A percentile compares a stretch with the other conserved stretches of the same genome.
Conservation (phyloP, 257 asterid genomes). For the Lithospermum erythrorhizon region DNA sequence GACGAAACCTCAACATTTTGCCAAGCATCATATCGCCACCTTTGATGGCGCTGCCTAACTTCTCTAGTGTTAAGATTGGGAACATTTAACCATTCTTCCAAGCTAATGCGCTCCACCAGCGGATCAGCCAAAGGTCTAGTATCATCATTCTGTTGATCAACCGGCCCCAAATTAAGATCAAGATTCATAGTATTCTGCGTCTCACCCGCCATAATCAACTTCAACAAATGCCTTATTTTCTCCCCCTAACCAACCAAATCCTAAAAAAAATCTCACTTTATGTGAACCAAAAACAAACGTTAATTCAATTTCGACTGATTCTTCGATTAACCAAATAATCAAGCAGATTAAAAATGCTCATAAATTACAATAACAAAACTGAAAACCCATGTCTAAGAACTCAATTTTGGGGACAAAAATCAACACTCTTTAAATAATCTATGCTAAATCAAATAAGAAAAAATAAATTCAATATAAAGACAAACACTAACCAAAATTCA, state of each 20-base stretch:
- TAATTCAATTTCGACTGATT: background rate
- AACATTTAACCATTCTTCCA: slow-evolving; percentile 65
- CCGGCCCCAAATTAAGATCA: slow-evolving; percentile 91
- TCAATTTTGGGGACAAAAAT: background rate
- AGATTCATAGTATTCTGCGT: slow-evolving; percentile 47
- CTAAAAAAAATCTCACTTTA: background rate
- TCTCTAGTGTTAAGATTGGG: slow-evolving; percentile 13
- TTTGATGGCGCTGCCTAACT: slow-evolving; percentile 38
- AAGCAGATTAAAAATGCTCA: too few species aligned
- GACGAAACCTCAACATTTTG: slow-evolving; percentile 52
- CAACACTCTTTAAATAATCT: background rate
- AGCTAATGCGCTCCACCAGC: slow-evolving; percentile 46
- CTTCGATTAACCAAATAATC: background rate
- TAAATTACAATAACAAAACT: too few species aligned
- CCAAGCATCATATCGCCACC: slow-evolving; percentile 55
- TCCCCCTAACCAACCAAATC: background rate
- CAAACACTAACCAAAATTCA: too few species aligned
- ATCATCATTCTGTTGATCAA: slow-evolving; percentile 46
- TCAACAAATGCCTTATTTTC: background rate
- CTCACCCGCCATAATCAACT: background rate
- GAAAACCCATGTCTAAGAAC: background rate
- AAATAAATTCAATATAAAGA: too few species aligned
- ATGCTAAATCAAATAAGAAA: background rate
- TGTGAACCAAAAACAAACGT: background rate
- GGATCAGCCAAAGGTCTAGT: slow-evolving; percentile 27